Evolutionary conservation across 2,329 filamentous ascomycete genomes (phyloP).

Genomic region (Pyricularia grisea): DNA sequence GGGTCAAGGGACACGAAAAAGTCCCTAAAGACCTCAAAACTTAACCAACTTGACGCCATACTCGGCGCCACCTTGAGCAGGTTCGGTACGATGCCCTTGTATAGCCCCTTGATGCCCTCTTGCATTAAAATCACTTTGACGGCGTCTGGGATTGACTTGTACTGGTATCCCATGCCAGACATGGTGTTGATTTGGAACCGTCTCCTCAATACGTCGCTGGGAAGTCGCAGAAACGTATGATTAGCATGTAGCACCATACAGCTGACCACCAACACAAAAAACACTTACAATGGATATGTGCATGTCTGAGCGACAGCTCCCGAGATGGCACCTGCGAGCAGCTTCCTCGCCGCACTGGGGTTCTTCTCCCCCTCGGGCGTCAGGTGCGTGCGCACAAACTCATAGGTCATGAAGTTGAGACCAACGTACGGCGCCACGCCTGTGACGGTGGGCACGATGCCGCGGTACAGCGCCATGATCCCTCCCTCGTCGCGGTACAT

Average conservation of each 20-base stretch:
- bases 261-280: not conserved
- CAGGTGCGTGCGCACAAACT: constrained; percentile 72
- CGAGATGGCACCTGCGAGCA: constrained; percentile 86
- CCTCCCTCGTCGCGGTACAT: constrained; percentile 96
- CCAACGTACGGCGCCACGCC: constrained; percentile 95
- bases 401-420: constrained; percentile 98
- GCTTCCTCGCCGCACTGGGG: constrained; percentile 68
- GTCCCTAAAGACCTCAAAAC: constrained; percentile 89
- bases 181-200: constrained; percentile 99
- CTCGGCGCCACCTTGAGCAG: constrained; percentile 94
- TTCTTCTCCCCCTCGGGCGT: constrained; percentile 84
- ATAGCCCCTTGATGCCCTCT: constrained; percentile 77
- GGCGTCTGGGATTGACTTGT: constrained; percentile 79
- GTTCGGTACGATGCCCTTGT: constrained; percentile 94
- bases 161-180: constrained; percentile 95
- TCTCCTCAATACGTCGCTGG: constrained; percentile 79
- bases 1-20: constrained; percentile 59
- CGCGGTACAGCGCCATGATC: constrained; percentile 76
- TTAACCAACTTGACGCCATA: constrained; percentile 98
- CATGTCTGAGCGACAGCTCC: constrained; percentile 94
- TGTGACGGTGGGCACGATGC: constrained; percentile 86
- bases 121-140: constrained; percentile 71
- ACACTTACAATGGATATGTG: constrained; percentile 89
- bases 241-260: not conserved
- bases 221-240: not conserved